These are phyloP conservation scores for Fusarium ramigenum DNA, from an alignment of 2,329 filamentous ascomycete species.

Conservation along the genomic window DNA sequence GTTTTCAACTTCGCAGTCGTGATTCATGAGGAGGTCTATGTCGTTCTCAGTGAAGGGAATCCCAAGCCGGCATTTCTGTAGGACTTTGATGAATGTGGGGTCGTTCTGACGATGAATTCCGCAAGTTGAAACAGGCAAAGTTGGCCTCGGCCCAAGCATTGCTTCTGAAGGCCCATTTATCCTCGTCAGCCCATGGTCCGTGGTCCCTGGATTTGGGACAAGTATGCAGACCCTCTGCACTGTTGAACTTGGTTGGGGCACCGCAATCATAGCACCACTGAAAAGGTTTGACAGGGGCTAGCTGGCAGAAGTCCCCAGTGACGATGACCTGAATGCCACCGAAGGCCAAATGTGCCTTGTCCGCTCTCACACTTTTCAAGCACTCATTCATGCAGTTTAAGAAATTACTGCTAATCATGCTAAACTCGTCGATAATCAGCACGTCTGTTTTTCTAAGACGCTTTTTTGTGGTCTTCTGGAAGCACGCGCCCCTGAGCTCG, in stretches of 20 bases:
- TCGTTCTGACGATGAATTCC: slow-evolving; percentile 67
- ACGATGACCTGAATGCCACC: neutral
- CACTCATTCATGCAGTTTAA: fast-evolving
- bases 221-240: too few species aligned
- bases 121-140: slow-evolving; percentile 63
- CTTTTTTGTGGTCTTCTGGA: fast-evolving
- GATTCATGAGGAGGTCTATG: slow-evolving; percentile 55
- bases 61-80: slow-evolving; percentile 61
- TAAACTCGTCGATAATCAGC: neutral
- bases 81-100: slow-evolving; percentile 54
- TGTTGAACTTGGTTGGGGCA: too few species aligned
- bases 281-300: neutral
- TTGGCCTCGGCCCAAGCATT: slow-evolving; percentile 62
- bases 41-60: slow-evolving; percentile 50
- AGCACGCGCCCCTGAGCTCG: fast-evolving
- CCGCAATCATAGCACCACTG: slow-evolving; percentile 31
- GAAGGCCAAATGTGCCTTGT: too few species aligned
- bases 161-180: slow-evolving; percentile 71
- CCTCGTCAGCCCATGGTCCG: slow-evolving; percentile 53
- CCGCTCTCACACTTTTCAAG: neutral
- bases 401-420: neutral
- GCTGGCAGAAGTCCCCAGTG: neutral
- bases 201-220: slow-evolving; percentile 48
- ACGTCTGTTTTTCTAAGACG: neutral
- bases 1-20: slow-evolving; percentile 47